A percentile compares a stretch with the other conserved stretches of the same genome.
phyloP scores from a whole-genome alignment of 129 eudicot species.

The Pittosporum tobira region DNA sequence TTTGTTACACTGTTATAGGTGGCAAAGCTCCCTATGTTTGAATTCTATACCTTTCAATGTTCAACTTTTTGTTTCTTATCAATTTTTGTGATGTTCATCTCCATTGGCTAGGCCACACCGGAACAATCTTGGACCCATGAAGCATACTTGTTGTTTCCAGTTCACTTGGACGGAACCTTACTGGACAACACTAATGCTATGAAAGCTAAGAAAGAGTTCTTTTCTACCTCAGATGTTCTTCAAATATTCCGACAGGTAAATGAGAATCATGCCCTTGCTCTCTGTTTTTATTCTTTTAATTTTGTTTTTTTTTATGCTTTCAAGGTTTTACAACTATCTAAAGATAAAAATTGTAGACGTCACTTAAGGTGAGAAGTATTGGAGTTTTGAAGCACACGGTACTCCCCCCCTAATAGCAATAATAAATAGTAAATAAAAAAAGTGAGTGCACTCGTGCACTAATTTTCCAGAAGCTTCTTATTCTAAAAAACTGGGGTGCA shows the following conservation, averaged over 20 bases:
- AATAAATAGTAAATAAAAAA: no score
- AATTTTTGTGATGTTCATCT: not conserved
- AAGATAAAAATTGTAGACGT: not conserved
- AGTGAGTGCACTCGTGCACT: conserved; percentile 9
- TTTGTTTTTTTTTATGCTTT: no score
- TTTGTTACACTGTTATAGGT: not conserved
- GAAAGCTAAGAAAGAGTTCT: conserved; percentile 78
- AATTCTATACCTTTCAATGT: not conserved
- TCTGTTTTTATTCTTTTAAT: no score
- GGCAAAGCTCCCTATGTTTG: not conserved
- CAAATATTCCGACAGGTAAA: conserved; percentile 79
- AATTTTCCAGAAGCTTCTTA: conserved; percentile 14
- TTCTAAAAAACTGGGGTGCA: conserved; percentile 20
- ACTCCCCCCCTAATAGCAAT: no score
- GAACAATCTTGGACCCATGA: conserved; percentile 81
- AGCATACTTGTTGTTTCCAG: conserved; percentile 89
- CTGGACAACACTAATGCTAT: conserved; percentile 59
- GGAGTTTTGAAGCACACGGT: not conserved
- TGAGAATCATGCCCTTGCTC: not conserved
- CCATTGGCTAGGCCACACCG: conserved; percentile 37
- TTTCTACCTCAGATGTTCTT: conserved; percentile 76
- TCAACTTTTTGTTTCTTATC: not conserved
- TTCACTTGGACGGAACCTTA: conserved; percentile 86
- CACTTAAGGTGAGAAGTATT: not conserved
- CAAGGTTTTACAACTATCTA: not conserved